A percentile compares a stretch with the other conserved stretches of the same genome.
Evolutionary conservation across 306 rosid species (phyloP).

Genomic region (Cucumis sativus): DNA sequence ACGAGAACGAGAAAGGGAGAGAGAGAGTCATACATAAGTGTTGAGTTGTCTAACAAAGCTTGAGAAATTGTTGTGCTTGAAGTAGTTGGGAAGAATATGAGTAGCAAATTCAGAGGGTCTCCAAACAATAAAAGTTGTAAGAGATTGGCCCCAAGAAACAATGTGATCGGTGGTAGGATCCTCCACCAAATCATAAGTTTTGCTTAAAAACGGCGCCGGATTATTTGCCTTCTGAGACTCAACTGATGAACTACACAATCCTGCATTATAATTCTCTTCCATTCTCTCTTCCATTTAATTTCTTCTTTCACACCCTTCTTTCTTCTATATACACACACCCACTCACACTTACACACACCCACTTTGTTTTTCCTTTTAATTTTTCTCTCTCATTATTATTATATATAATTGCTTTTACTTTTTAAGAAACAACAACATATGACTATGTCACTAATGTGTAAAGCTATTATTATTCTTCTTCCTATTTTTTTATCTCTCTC

Average conservation of each 20-base stretch:
- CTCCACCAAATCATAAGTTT: constrained; percentile 70
- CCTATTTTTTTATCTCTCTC: not conserved
- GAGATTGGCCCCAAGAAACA: constrained; percentile 67
- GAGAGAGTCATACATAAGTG: constrained; percentile 38
- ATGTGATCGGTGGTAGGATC: constrained; percentile 64
- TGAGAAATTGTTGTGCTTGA: constrained; percentile 86
- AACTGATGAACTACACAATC: constrained; percentile 14
- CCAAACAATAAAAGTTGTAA: constrained; percentile 58
- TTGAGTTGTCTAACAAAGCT: constrained; percentile 83
- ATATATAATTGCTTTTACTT: constrained; percentile 12
- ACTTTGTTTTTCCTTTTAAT: not conserved
- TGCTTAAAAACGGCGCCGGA: constrained; percentile 67
- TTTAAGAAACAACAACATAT: constrained; percentile 31
- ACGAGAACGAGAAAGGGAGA: not conserved
- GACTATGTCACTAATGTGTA: constrained; percentile 22
- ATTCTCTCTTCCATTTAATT: not conserved
- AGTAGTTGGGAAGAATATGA: constrained; percentile 69
- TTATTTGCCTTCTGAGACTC: constrained; percentile 29
- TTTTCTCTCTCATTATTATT: constrained; percentile 5
- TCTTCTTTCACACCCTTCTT: not conserved
- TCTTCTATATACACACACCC: not conserved
- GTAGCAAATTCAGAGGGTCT: constrained; percentile 68
- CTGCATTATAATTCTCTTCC: constrained; percentile 10
- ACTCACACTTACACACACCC: not conserved
- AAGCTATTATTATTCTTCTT: constrained; percentile 10